Conservation (phyloP, 2,329 filamentous ascomycete species). For the Bipolaris zeicola region DNA sequence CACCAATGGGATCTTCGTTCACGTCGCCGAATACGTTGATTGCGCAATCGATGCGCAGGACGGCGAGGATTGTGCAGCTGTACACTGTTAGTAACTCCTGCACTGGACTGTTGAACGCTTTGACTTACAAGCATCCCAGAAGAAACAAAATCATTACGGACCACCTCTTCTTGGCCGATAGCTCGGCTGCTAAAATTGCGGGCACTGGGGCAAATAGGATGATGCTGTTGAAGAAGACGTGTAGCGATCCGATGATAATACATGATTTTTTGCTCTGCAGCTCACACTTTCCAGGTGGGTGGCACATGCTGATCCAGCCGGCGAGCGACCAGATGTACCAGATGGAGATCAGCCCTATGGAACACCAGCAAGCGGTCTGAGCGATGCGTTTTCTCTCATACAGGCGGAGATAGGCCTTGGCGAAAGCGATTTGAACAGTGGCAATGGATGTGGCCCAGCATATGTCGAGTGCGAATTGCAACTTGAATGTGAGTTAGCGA, state of each 20-base stretch:
- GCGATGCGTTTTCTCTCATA: slow-evolving; percentile 17
- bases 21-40: slow-evolving; percentile 25
- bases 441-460: slow-evolving; percentile 30
- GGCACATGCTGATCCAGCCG: slow-evolving; percentile 26
- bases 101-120: too few relatives aligned
- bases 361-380: slow-evolving; percentile 14
- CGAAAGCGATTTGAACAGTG: slow-evolving; percentile 26
- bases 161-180: slow-evolving; percentile 20
- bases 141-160: slow-evolving; percentile 17
- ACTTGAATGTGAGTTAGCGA: slow-evolving; percentile 15
- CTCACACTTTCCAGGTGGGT: slow-evolving; percentile 23
- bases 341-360: slow-evolving; percentile 16
- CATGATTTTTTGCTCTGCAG: slow-evolving; percentile 24
- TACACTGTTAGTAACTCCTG: slow-evolving; percentile 4
- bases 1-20: slow-evolving; percentile 20
- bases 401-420: slow-evolving; percentile 25
- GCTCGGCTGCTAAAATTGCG: slow-evolving; percentile 17
- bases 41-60: slow-evolving; percentile 28
- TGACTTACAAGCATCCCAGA: slow-evolving; percentile 26
- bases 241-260: slow-evolving; percentile 26
- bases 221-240: slow-evolving; percentile 25
- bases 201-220: slow-evolving; percentile 21
- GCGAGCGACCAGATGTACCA: slow-evolving; percentile 26
- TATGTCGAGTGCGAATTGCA: slow-evolving; percentile 28
- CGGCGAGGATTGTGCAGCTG: slow-evolving; percentile 25